Evolutionary conservation across 2,329 filamentous ascomycete species (phyloP), one percentile per base, ranked within the genome.

Genomic region (Cephalotrichum gorgonifer): DNA sequence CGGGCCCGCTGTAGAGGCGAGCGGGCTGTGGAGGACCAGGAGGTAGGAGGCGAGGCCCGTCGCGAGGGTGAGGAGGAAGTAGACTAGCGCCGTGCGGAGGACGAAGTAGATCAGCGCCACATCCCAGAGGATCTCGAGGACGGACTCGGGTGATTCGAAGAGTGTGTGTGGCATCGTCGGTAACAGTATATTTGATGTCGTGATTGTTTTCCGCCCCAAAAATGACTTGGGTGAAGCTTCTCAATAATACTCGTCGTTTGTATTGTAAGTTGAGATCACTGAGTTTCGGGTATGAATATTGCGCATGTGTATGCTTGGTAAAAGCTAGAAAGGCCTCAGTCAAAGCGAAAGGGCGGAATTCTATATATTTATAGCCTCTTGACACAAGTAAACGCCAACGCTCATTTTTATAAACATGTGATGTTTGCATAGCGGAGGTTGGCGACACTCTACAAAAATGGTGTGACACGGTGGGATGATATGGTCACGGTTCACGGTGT

Each of bases 71-170:
- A 64, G 55, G 17, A 53, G 11, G 46, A 63, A 60, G 51, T 68
- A 65, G 45, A 57, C 50, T 43, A 61, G 54, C 25, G 59, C 59
- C 39, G 64, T 55, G 46, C 61, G 57, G 45, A 64, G 33, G 54
- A 64, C 54, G 56, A 65, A 66, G 49, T 64, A 57, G 31, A 59
- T 57, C 12, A 68, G 56, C 38, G 62, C 60, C 17, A 67, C 53
- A 54, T 67, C 61, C 64, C 64, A 68, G 48, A 68, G 57, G 45
- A 67, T 46, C 35, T 66, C 62, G 47, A 68, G 59, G 30, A 65
- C 59, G 6, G 62, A 60, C 48, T 64, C 58, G 20, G 57, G 59
- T 6, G 62, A 62, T 41, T 63, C 55, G 48, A 65, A 62, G 38
- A 62, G 25, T 22, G 28, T 56, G 12, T 7, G 39, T 47, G 23